Conservation (phyloP, 1,284 basidiomycete genomes). For the Stygiomarasmius scandens region DNA sequence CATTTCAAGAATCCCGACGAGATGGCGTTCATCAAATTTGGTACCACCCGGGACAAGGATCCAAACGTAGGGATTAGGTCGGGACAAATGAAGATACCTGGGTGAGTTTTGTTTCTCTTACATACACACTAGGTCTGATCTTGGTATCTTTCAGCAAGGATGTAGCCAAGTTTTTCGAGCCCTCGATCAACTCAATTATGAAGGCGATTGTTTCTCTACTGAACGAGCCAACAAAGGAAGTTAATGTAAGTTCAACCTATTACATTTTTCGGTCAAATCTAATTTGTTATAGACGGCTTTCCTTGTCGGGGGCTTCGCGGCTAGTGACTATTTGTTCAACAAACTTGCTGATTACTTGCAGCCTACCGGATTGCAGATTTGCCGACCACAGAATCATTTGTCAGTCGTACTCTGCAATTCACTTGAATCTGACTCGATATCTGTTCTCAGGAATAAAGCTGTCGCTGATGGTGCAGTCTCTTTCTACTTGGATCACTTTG, state of each 20-base stretch:
- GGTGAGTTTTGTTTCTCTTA: conserved; percentile 29
- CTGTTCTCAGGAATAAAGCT: conserved; percentile 48
- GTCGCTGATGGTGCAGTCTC: conserved; percentile 59
- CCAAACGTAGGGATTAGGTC: conserved; percentile 38
- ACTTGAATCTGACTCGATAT: too few species aligned
- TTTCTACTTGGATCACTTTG: conserved; percentile 52
- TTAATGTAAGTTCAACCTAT: not conserved
- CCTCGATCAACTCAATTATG: conserved; percentile 45
- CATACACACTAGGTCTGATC: not conserved
- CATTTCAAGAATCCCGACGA: conserved; percentile 40
- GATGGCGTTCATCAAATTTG: conserved; percentile 49
- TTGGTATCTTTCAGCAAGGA: conserved; percentile 28
- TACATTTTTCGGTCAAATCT: too few species aligned
- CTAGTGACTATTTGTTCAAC: conserved; percentile 50
- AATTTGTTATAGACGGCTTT: conserved; percentile 32
- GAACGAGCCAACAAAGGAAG: conserved; percentile 5
- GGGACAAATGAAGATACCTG: conserved; percentile 50
- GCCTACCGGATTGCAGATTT: conserved; percentile 29
- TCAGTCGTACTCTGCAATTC: too few species aligned
- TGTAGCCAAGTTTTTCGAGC: conserved; percentile 49
- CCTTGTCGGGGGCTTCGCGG: conserved; percentile 51
- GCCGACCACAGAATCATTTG: conserved; percentile 43
- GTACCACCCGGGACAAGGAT: conserved; percentile 46
- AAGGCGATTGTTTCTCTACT: conserved; percentile 40
- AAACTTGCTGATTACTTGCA: conserved; percentile 36